phyloP scores from a whole-genome alignment of 208 protist genomes.

The Trichomonas vaginalis region DNA sequence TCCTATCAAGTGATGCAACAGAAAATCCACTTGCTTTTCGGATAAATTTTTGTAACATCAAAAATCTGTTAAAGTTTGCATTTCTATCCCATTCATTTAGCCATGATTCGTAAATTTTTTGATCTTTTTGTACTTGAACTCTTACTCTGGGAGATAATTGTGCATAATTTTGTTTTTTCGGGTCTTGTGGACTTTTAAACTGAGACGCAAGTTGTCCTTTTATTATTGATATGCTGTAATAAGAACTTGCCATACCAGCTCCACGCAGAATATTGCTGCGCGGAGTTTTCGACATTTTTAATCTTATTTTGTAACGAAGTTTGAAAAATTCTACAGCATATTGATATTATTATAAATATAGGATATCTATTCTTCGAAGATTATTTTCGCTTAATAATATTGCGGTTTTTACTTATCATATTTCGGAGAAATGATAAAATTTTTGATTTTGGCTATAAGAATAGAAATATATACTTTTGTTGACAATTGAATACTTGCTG shows the following conservation, averaged over 20 bases:
- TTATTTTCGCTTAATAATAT: too few species aligned
- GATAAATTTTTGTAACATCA: not conserved
- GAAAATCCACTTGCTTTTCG: not conserved
- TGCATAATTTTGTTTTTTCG: not conserved
- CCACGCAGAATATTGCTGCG: not conserved
- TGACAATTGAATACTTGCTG: too few species aligned
- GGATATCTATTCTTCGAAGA: too few species aligned
- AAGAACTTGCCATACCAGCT: not conserved
- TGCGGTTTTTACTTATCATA: too few species aligned
- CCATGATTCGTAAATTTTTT: not conserved
- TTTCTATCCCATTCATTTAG: not conserved
- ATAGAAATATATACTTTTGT: too few species aligned
- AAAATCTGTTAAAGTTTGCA: not conserved
- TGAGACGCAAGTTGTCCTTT: not conserved
- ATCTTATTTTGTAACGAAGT: too few species aligned
- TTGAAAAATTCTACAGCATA: too few species aligned
- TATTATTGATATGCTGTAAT: not conserved
- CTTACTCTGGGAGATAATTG: not conserved
- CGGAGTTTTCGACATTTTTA: not conserved
- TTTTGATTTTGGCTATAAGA: too few species aligned
- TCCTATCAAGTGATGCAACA: not conserved
- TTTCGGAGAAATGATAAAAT: too few species aligned
- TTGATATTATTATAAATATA: too few species aligned
- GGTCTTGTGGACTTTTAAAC: not conserved
- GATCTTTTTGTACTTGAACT: not conserved